Evolutionary conservation across 2,329 filamentous ascomycete genomes (phyloP).

Genomic region (Colletotrichum sp.): DNA sequence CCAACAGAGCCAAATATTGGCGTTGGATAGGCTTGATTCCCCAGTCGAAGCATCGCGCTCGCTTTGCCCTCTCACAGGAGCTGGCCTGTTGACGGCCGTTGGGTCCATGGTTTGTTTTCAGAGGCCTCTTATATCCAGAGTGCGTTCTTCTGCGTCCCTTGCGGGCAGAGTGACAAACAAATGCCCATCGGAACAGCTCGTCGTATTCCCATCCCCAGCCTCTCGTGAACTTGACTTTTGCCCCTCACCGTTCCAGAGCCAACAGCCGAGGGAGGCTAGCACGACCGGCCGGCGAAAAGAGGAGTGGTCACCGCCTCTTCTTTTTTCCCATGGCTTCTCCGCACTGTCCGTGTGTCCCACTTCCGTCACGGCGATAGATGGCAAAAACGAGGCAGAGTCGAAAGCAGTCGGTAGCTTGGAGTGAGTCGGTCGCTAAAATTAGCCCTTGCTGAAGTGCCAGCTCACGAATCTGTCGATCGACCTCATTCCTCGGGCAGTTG

Average conservation of each 20-base stretch:
- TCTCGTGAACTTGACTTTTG: slow-evolving; percentile 4
- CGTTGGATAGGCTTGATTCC: neutral
- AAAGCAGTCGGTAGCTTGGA: neutral
- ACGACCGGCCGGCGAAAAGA: slow-evolving; percentile 1
- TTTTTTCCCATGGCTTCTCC: slow-evolving; percentile 5
- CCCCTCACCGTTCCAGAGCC: slow-evolving; percentile 16
- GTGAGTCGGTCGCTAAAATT: slow-evolving; percentile 16
- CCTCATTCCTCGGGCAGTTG: slow-evolving; percentile 15
- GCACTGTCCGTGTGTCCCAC: slow-evolving; percentile 22
- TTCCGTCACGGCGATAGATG: slow-evolving; percentile 2
- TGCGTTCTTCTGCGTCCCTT: neutral
- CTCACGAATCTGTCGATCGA: slow-evolving; percentile 20
- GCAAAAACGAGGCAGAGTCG: slow-evolving; percentile 5
- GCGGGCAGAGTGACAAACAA: neutral
- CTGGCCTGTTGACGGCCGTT: neutral
- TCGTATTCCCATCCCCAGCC: neutral
- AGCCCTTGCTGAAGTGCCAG: slow-evolving; percentile 15
- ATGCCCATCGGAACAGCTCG: neutral
- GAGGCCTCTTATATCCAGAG: neutral
- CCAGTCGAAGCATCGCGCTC: neutral
- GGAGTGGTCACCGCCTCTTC: slow-evolving; percentile 20
- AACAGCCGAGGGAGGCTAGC: slow-evolving; percentile 14
- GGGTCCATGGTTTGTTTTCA: neutral
- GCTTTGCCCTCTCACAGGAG: neutral
- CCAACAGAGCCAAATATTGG: neutral